Conservation (phyloP, 257 asterid genomes). For the Solanum rostratum region DNA sequence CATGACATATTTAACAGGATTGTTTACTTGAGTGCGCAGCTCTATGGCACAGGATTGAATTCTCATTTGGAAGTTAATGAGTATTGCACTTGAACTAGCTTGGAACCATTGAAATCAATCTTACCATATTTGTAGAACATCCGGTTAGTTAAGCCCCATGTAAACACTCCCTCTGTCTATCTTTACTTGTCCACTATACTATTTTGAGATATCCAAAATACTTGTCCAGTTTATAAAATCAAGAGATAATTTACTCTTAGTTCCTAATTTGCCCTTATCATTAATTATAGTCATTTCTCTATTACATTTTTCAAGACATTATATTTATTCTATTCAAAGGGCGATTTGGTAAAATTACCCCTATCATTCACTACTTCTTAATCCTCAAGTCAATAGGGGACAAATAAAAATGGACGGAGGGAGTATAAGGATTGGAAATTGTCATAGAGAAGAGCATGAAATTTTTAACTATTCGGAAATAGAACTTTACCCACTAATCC, state of each 20-base stretch:
- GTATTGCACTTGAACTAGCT: neutral
- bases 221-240: too few species aligned
- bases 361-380: too few species aligned
- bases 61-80: neutral
- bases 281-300: too few species aligned
- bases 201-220: too few species aligned
- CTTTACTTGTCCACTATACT: too few species aligned
- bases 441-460: neutral
- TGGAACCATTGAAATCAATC: neutral
- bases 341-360: too few species aligned
- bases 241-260: too few species aligned
- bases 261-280: too few species aligned
- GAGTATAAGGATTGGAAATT: neutral
- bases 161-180: neutral
- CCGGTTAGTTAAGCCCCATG: neutral
- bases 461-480: neutral
- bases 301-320: too few species aligned
- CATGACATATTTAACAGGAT: neutral
- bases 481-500: neutral
- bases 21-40: neutral
- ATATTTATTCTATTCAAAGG: too few species aligned
- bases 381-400: too few species aligned
- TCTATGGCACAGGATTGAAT: neutral
- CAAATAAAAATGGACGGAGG: too few species aligned
- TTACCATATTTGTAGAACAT: neutral